These are phyloP conservation scores for Physocladia obscura DNA, from an alignment of 192 early-diverging fungal genomes.

Conservation along the genomic window DNA sequence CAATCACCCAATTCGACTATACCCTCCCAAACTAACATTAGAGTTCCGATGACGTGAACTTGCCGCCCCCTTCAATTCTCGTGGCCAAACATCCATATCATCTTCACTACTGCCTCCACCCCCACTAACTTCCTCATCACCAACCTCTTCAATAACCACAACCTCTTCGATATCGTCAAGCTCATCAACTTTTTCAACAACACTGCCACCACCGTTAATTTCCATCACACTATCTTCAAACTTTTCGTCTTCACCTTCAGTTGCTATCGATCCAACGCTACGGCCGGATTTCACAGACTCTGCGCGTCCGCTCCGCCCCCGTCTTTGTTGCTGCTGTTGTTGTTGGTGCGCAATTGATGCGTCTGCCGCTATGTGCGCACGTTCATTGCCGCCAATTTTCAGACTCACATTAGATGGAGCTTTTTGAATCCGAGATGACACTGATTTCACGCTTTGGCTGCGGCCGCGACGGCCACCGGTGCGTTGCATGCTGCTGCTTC, in stretches of 20 bases:
- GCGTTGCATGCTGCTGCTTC: not conserved
- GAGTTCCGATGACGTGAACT: not conserved
- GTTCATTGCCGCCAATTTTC: no score
- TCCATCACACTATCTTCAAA: not conserved
- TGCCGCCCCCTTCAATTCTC: not conserved
- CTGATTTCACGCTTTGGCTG: no score
- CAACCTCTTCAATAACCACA: constrained; percentile 4
- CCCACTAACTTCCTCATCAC: not conserved
- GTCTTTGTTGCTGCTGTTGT: not conserved
- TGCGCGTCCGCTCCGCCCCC: not conserved
- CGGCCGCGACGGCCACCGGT: not conserved
- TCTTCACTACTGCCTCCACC: not conserved
- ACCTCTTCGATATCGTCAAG: constrained; percentile 3
- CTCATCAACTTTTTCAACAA: not conserved
- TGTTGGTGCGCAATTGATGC: not conserved
- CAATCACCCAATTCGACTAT: constrained; percentile 16
- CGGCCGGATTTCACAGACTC: not conserved
- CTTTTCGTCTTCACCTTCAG: not conserved
- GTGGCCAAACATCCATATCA: constrained; percentile 10
- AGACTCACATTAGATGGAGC: not conserved
- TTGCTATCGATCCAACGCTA: not conserved
- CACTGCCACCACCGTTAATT: not conserved
- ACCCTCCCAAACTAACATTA: constrained; percentile 1
- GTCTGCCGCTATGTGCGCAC: no score
- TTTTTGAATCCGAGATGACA: not conserved